These are phyloP conservation scores for Cystobasidium onofrii DNA, from an alignment of 768 basidiomycete species.

Conservation along the genomic window DNA sequence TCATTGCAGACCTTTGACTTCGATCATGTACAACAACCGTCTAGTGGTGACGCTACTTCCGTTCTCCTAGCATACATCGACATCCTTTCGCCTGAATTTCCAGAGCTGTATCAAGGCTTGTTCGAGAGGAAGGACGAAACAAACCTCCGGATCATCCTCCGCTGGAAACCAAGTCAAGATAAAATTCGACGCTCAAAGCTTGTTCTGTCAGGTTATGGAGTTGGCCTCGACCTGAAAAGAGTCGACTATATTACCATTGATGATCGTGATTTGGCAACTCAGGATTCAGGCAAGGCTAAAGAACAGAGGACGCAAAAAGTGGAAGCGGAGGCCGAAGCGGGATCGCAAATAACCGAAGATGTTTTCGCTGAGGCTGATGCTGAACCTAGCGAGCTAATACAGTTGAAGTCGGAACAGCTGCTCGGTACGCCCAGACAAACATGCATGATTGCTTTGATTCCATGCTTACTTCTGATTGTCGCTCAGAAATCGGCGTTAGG, in stretches of 20 bases:
- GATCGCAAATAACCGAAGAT: neutral
- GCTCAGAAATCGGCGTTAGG: slow-evolving; percentile 61
- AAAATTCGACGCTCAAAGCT: neutral
- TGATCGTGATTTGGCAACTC: slow-evolving; percentile 55
- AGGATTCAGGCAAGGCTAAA: neutral
- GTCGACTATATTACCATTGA: slow-evolving; percentile 93
- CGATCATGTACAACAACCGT: neutral
- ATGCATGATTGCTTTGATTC: neutral
- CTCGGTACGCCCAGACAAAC: neutral
- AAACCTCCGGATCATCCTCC: slow-evolving; percentile 36
- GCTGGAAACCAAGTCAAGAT: slow-evolving; percentile 27
- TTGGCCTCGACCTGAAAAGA: slow-evolving; percentile 85
- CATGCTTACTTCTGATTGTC: neutral
- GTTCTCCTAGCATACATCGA: slow-evolving; percentile 71
- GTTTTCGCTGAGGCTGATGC: neutral
- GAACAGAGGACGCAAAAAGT: neutral
- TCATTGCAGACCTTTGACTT: neutral
- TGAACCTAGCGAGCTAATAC: slow-evolving; percentile 2
- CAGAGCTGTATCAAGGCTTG: slow-evolving; percentile 61
- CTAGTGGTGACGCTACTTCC: slow-evolving; percentile 45
- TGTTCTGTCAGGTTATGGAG: slow-evolving; percentile 76
- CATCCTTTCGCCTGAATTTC: slow-evolving; percentile 60
- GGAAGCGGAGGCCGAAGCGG: too few species aligned
- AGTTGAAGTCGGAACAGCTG: slow-evolving; percentile 20
- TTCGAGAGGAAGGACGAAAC: slow-evolving; percentile 57